Base-by-base conservation (phyloP, 2,329 filamentous ascomycete genomes). In the Pyrenochaeta sp. region DNA sequence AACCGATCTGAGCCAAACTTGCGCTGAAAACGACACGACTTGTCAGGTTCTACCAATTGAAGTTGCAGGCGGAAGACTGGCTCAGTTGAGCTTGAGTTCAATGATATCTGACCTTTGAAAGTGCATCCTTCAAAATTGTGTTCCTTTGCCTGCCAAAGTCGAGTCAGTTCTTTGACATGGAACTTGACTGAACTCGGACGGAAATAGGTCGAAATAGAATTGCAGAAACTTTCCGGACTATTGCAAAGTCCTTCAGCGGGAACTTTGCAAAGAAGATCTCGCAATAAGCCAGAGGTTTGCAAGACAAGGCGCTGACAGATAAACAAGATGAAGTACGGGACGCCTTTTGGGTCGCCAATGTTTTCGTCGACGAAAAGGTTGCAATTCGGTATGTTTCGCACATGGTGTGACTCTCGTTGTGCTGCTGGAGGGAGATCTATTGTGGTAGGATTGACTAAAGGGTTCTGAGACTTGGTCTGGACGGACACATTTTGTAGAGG, bases 1-100 rank as follows among this genome's bases (percentile, higher is more conserved):
- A 78, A 74, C 1, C 75, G 67, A 43, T 76, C 67, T 4, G 67
- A 58, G 1, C 68, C 70, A 38, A 68, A 74, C 6, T 57, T 59
- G 5, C 71, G 51, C 37, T 74, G 65, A n/a, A 74, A 60, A 1
- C 64, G 63, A 42, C 68, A 72, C 1, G 69, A 68, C 2, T 47
- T 52, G 1, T 72, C 64, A 7, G 36, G n/a, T 24, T 62, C 42
- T 3, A 72, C 42, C 1, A 65, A 58, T 6, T 58, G 44, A 6
- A 69, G 48, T 0, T 53, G 7, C 4, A 69, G 54, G 3, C 44
- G 51, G 38, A 70, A 69, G 1, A 71, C 35, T 1, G 60, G 51
- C 0, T 45, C 53, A 7, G 23, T 35, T 5, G 9, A 13, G 28
- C 40, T 52, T 17, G 21, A 23, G 9, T 58, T 67, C 24, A 66